These are phyloP conservation scores for Glonium stellatum DNA, from an alignment of 495 filamentous ascomycete genomes.

Conservation along the genomic window DNA sequence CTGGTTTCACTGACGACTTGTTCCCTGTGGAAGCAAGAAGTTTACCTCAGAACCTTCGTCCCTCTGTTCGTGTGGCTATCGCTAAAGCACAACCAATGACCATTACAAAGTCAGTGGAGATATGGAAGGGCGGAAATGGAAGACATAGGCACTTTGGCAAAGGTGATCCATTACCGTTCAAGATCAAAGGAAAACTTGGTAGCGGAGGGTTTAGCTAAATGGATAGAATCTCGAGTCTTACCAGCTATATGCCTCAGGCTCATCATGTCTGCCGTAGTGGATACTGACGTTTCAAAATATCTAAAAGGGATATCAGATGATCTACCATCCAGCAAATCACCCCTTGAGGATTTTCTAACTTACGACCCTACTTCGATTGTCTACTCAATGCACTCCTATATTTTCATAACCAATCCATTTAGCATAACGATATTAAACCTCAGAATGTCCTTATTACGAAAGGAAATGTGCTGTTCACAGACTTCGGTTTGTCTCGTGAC, in stretches of 20 bases:
- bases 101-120: constrained; percentile 13
- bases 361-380: constrained; percentile 36
- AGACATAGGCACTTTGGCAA: constrained; percentile 9
- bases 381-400: constrained; percentile 34
- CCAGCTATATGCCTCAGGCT: constrained; percentile 27
- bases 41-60: constrained; percentile 4
- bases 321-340: neutral
- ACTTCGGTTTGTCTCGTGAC: constrained; percentile 37
- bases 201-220: constrained; percentile 9
- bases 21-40: constrained; percentile 6
- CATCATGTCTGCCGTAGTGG: constrained; percentile 32
- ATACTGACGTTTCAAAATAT: constrained; percentile 26
- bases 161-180: constrained; percentile 15
- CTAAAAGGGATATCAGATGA: neutral
- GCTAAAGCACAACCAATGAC: constrained; percentile 4
- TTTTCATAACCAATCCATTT: constrained; percentile 33
- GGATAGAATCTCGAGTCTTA: constrained; percentile 9
- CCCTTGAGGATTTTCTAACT: neutral
- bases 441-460: constrained; percentile 39
- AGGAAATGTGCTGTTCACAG: constrained; percentile 33
- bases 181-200: constrained; percentile 10
- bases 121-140: constrained; percentile 14
- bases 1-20: constrained; percentile 9
- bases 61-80: neutral
- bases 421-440: constrained; percentile 42